phyloP scores from a whole-genome alignment of 768 basidiomycete species.

The Glaciozyma antarctica region DNA sequence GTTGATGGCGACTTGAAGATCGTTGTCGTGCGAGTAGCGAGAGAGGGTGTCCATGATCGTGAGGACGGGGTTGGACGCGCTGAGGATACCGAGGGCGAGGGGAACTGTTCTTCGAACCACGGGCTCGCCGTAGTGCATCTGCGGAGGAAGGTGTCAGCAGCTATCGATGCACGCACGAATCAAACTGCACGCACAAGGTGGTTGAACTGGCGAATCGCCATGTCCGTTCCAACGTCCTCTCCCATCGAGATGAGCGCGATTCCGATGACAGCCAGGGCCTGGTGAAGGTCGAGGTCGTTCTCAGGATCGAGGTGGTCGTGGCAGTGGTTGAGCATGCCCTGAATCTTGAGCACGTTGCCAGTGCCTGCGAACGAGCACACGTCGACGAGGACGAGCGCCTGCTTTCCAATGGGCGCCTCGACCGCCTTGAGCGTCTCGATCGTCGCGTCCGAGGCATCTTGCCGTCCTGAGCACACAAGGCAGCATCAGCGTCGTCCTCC shows the following conservation, averaged over 20 bases:
- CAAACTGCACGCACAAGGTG: conserved; percentile 59
- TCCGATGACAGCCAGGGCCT: conserved; percentile 85
- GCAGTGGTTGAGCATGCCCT: conserved; percentile 83
- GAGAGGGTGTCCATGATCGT: conserved; percentile 92
- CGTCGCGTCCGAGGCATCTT: conserved; percentile 87
- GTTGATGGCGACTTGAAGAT: conserved; percentile 89
- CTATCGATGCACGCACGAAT: background rate
- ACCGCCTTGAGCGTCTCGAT: conserved; percentile 88
- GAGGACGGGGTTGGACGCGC: conserved; percentile 89
- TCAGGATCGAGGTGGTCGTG: conserved; percentile 70
- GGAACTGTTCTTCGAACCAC: conserved; percentile 84
- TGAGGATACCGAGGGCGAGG: conserved; percentile 87
- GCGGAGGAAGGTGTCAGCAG: conserved; percentile 30
- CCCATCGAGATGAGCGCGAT: conserved; percentile 95
- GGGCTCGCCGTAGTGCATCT: conserved; percentile 99
- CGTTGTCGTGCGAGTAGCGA: conserved; percentile 97
- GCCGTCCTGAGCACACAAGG: conserved; percentile 52
- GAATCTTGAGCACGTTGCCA: conserved; percentile 87
- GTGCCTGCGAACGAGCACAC: conserved; percentile 91
- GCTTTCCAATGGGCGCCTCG: conserved; percentile 80
- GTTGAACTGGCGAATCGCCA: conserved; percentile 95
- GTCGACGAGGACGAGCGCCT: conserved; percentile 83
- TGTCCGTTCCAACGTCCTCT: conserved; percentile 93
- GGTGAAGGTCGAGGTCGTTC: conserved; percentile 58
- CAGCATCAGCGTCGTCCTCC: background rate